phyloP scores from a whole-genome alignment of 1,139 yeast genomes.

The Kluyveromyces sp. region DNA sequence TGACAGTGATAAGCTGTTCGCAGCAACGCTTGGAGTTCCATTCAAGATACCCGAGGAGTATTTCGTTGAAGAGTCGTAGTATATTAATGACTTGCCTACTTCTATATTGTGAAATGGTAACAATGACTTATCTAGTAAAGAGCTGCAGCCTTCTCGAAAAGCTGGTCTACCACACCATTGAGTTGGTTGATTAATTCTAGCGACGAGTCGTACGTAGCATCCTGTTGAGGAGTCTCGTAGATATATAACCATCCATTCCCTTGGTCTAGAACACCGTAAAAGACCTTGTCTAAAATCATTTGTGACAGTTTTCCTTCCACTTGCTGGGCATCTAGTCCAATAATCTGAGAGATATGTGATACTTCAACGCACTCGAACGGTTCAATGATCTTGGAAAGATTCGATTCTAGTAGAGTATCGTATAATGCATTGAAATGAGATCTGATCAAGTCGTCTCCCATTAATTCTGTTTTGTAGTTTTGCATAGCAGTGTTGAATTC shows the following conservation, averaged over 20 bases:
- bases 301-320: conserved; percentile 93
- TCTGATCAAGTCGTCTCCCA: conserved; percentile 81
- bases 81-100: no score
- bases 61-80: conserved; percentile 9
- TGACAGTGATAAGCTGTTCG: conserved; percentile 69
- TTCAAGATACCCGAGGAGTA: conserved; percentile 69
- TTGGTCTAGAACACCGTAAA: conserved; percentile 93
- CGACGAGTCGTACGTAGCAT: conserved; percentile 83
- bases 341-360: conserved; percentile 76
- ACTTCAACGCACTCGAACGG: conserved; percentile 94
- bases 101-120: background rate
- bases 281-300: conserved; percentile 91
- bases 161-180: conserved; percentile 80
- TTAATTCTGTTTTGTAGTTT: conserved; percentile 66
- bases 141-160: conserved; percentile 89
- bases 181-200: conserved; percentile 81
- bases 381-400: conserved; percentile 87
- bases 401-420: conserved; percentile 88
- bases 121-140: conserved; percentile 39
- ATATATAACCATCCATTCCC: conserved; percentile 97
- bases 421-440: conserved; percentile 89
- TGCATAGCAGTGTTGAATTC: conserved; percentile 81
- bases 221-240: conserved; percentile 83
- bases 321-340: conserved; percentile 81
- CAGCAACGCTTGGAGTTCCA: conserved; percentile 44